A percentile compares a stretch with the other conserved stretches of the same genome.
phyloP scores from a whole-genome alignment of 1,284 basidiomycete species.

The Takashimella tepidaria region DNA sequence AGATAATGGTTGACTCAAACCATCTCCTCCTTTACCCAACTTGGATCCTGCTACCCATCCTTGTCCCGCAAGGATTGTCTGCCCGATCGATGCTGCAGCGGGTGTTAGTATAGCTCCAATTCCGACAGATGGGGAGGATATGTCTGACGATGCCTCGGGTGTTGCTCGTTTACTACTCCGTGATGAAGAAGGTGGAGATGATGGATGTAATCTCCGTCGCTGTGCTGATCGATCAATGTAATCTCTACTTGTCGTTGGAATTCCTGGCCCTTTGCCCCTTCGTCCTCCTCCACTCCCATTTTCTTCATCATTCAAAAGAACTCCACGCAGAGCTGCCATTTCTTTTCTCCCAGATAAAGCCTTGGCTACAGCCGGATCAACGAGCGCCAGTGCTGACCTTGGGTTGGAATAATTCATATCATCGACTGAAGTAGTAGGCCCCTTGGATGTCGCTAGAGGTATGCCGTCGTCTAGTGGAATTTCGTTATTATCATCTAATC shows the following conservation, averaged over 20 bases:
- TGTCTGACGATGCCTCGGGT: too few relatives aligned
- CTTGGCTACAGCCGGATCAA: background rate
- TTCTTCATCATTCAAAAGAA: slow-evolving; percentile 22
- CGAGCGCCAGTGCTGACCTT: too few relatives aligned
- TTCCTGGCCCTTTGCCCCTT: background rate
- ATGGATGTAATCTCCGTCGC: slow-evolving; percentile 26
- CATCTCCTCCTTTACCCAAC: slow-evolving; percentile 28
- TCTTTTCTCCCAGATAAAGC: slow-evolving; percentile 18
- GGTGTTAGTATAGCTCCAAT: too few relatives aligned
- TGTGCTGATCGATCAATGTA: slow-evolving; percentile 41
- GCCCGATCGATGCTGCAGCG: slow-evolving; percentile 13
- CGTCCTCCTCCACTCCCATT: too few relatives aligned
- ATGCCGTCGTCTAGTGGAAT: slow-evolving; percentile 33
- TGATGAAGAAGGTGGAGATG: slow-evolving; percentile 15
- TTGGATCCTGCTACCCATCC: slow-evolving; percentile 39
- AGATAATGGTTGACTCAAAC: slow-evolving; percentile 28
- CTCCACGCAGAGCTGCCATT: slow-evolving; percentile 30
- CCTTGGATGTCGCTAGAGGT: too few relatives aligned
- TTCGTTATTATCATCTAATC: slow-evolving; percentile 26
- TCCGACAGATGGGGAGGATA: too few relatives aligned
- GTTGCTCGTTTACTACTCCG: too few relatives aligned
- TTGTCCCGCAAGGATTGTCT: slow-evolving; percentile 29
- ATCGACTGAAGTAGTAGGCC: too few relatives aligned
- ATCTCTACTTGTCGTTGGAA: slow-evolving; percentile 4
- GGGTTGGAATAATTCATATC: too few relatives aligned